Percentiles rank a stretch among this genome's conserved stretches.
phyloP scores from a whole-genome alignment of 352 stramenopile genomes.

The Phytopythium delawarense region DNA sequence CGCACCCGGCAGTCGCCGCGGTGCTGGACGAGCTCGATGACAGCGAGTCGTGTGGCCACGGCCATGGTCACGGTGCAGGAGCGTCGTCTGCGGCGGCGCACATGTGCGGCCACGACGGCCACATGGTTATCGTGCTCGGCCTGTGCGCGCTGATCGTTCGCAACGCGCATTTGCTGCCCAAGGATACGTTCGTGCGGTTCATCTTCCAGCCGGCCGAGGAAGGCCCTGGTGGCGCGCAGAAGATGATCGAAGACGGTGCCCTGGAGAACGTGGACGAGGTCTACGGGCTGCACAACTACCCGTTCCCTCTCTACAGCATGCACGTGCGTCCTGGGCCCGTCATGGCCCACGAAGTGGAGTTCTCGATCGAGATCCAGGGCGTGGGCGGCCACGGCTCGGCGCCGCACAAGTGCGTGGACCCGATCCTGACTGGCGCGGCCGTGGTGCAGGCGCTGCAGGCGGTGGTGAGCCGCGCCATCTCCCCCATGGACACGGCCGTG shows the following conservation, averaged over 20 bases:
- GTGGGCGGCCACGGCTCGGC: conserved; percentile 93
- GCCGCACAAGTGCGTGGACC: conserved; percentile 90
- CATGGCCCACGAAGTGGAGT: conserved; percentile 91
- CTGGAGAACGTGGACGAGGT: conserved; percentile 83
- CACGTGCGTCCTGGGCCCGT: conserved; percentile 87
- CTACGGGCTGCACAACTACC: conserved; percentile 92
- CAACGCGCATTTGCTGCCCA: conserved; percentile 63
- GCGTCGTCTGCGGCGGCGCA: conserved; percentile 57
- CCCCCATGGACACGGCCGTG: conserved; percentile 91
- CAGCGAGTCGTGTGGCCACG: conserved; percentile 12
- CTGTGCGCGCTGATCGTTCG: conserved; percentile 75
- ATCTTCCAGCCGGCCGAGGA: conserved; percentile 97
- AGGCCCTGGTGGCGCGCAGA: conserved; percentile 84
- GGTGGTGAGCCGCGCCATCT: conserved; percentile 88
- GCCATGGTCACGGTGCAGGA: background rate
- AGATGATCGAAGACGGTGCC: conserved; percentile 93
- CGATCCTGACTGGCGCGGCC: conserved; percentile 87
- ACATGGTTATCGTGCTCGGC: conserved; percentile 94
- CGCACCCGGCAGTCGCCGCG: conserved; percentile 25
- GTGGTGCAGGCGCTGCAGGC: conserved; percentile 92
- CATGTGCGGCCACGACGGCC: conserved; percentile 95
- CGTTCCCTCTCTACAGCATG: conserved; percentile 88
- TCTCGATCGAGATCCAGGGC: conserved; percentile 90
- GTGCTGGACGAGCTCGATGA: conserved; percentile 30
- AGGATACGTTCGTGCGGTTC: conserved; percentile 84